Evolutionary conservation across 75 land plant genomes (phyloP), one percentile per base, ranked within the genome.

Genomic region (Azolla pinnata): DNA sequence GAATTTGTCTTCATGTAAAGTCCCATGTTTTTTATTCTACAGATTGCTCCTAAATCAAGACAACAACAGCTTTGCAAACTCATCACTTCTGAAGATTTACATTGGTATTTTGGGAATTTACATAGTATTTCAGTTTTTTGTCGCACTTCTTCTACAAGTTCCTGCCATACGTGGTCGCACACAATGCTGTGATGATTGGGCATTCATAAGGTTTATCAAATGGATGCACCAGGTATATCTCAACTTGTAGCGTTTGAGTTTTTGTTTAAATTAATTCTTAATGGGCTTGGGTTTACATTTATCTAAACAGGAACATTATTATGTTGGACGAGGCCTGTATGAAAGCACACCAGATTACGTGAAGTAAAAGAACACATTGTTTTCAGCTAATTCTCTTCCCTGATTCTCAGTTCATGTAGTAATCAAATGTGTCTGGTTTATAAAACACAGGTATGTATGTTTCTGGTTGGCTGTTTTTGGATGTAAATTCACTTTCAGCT

Each of bases 141-240:
- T 88, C 50, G 73, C 76, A 16, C 24, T 81, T 51, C 69, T 84
- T 2, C 59, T 85, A 14, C 81, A 79, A 32, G 58, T 85, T 48
- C 95, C 89, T 21, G 72, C 77, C 27, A 78, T 76, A 27, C 91
- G 82, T 27, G 34, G 34, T 7, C 73, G 81, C 16, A 75, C 84
- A 24, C 66, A 75, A 23, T 68, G 75, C 49, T 85, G 81, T 27
- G 96, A 83, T 32, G 75, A 77, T 23, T 63, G 61, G 52, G 44
- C 75, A 9, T 67, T 82, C 62, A 73, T 92, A 61, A 86, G 74
- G 60, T 83, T 88, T 60, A 73, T 92, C 24, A 85, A 85, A 54
- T 92, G 97, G 97, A 71, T 92, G 55, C 87, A 88, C 66, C 79
- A 92, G 90, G 97, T 92, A 60, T 7, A 44, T 26, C 28, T 32